Percentiles rank a stretch among this genome's conserved stretches.
Conservation (phyloP, 2,329 filamentous ascomycete genomes). For the Penicillium griseofulvum region DNA sequence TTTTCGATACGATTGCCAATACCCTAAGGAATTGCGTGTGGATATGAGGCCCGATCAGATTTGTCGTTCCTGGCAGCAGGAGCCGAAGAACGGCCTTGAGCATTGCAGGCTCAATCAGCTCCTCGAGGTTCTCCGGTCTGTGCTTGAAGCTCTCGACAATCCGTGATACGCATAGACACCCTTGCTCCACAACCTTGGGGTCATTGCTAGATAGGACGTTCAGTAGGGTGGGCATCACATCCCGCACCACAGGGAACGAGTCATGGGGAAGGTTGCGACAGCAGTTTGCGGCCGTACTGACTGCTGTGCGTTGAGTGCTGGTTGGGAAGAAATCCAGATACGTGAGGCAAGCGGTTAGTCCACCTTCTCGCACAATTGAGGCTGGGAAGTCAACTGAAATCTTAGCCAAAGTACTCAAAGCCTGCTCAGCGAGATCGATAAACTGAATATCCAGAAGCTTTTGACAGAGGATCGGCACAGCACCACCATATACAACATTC, state of each 20-base stretch:
- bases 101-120: constrained; percentile 84
- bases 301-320: constrained; percentile 91
- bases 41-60: constrained; percentile 88
- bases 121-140: constrained; percentile 81
- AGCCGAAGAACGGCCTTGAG: constrained; percentile 81
- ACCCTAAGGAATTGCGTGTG: constrained; percentile 96
- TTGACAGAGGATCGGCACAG: constrained; percentile 89
- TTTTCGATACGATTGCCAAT: constrained; percentile 82
- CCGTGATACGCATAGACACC: constrained; percentile 88
- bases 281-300: constrained; percentile 96
- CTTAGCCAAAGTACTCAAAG: constrained; percentile 92
- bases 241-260: constrained; percentile 83
- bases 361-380: constrained; percentile 92
- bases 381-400: constrained; percentile 95
- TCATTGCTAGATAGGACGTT: constrained; percentile 89
- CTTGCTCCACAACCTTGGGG: constrained; percentile 95
- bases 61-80: constrained; percentile 88
- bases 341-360: constrained; percentile 89
- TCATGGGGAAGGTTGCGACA: constrained; percentile 95
- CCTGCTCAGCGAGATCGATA: constrained; percentile 96
- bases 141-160: constrained; percentile 97
- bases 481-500: constrained; percentile 95
- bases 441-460: constrained; percentile 95
- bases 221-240: constrained; percentile 94
- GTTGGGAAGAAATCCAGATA: constrained; percentile 98